phyloP scores from a whole-genome alignment of 1,284 basidiomycete species.

The Melampsora americana region DNA sequence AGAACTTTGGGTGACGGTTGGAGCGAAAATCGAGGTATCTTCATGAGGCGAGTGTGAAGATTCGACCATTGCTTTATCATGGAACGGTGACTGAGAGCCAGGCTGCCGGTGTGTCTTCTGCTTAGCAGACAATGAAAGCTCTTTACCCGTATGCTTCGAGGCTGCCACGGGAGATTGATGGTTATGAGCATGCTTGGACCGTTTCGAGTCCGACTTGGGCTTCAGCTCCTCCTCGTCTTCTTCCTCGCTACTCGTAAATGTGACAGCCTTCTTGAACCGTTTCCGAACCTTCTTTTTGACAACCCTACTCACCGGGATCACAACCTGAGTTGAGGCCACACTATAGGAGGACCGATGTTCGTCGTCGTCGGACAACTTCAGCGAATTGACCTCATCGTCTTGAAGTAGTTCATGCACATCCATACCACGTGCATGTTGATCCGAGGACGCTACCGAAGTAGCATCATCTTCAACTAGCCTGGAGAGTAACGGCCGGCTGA shows the following conservation, averaged over 20 bases:
- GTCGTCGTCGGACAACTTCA: slow-evolving; percentile 4
- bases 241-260: slow-evolving; percentile 52
- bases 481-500: neutral
- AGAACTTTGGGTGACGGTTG: neutral
- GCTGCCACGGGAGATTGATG: slow-evolving; percentile 50
- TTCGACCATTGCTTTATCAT: neutral
- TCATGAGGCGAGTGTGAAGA: neutral
- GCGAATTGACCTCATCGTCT: neutral
- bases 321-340: neutral
- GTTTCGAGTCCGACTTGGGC: slow-evolving; percentile 49
- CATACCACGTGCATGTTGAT: slow-evolving; percentile 3
- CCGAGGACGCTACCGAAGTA: slow-evolving; percentile 26
- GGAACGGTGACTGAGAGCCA: neutral
- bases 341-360: neutral
- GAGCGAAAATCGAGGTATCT: neutral
- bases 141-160: slow-evolving; percentile 47
- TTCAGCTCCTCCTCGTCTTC: slow-evolving; percentile 51
- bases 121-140: neutral
- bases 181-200: slow-evolving; percentile 25
- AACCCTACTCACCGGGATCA: neutral
- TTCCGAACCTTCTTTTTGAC: slow-evolving; percentile 13
- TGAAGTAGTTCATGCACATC: neutral
- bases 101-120: neutral
- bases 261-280: slow-evolving; percentile 44
- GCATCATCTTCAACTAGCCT: slow-evolving; percentile 21